These are phyloP conservation scores for Hygrocybe punicea DNA, from an alignment of 768 basidiomycete species.

Conservation along the genomic window DNA sequence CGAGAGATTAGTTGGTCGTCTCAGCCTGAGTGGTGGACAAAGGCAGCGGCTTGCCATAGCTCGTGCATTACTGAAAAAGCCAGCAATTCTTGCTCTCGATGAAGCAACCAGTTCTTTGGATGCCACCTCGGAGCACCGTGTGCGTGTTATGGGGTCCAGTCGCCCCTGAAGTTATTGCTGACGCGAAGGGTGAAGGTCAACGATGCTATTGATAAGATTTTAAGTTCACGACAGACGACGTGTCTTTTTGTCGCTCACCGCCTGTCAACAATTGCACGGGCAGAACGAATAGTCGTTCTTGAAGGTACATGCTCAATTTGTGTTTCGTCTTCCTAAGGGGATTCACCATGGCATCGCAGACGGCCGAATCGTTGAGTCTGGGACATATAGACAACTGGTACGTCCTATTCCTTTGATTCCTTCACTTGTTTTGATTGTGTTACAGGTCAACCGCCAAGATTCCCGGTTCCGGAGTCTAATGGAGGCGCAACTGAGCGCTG, in stretches of 20 bases:
- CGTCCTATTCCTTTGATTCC: constrained; percentile 16
- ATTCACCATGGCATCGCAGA: constrained; percentile 36
- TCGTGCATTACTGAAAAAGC: constrained; percentile 84
- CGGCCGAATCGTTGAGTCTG: constrained; percentile 77
- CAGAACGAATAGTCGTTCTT: constrained; percentile 85
- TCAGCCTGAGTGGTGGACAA: constrained; percentile 75
- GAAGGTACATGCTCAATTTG: constrained; percentile 52
- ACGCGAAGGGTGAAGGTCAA: constrained; percentile 50
- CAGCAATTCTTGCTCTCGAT: constrained; percentile 82
- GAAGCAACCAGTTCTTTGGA: constrained; percentile 89
- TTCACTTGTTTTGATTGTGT: not conserved
- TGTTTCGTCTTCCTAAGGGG: not conserved
- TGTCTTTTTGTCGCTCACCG: constrained; percentile 89
- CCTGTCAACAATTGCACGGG: constrained; percentile 84
- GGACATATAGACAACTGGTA: constrained; percentile 76
- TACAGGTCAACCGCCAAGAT: constrained; percentile 58
- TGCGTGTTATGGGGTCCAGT: constrained; percentile 27
- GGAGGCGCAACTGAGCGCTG: constrained; percentile 79
- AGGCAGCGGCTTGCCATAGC: constrained; percentile 80
- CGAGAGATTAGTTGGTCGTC: constrained; percentile 52
- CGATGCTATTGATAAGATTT: constrained; percentile 85
- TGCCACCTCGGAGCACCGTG: constrained; percentile 82
- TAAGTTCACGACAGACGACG: constrained; percentile 74
- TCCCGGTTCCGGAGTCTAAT: constrained; percentile 85
- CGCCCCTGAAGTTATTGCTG: not conserved